Evolutionary conservation across 1,284 basidiomycete genomes (phyloP).

Genomic region (Kalmanozyma brasiliensis): DNA sequence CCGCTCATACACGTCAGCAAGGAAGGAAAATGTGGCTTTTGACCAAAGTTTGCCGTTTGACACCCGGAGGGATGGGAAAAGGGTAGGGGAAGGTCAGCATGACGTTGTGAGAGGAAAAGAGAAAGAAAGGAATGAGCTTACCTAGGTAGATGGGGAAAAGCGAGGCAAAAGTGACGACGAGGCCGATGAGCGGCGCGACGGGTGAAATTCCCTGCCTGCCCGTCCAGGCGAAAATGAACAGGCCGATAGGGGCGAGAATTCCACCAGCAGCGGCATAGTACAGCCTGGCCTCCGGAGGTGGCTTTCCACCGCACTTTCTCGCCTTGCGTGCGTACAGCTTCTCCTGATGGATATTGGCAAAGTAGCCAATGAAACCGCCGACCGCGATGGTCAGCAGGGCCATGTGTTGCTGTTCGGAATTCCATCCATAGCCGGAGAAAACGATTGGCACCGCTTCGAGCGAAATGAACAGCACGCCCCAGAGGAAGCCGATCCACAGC

Average conservation of each 20-base stretch:
- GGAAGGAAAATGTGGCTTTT: conserved; percentile 50
- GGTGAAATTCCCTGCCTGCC: conserved; percentile 36
- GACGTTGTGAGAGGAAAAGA: no score
- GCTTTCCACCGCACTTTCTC: conserved; percentile 64
- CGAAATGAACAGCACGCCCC: conserved; percentile 50
- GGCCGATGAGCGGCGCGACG: conserved; percentile 47
- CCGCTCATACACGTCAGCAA: conserved; percentile 57
- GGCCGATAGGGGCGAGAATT: conserved; percentile 46
- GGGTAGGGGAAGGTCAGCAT: no score
- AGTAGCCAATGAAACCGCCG: conserved; percentile 73
- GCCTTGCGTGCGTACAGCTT: conserved; percentile 45
- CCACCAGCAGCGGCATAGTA: conserved; percentile 63
- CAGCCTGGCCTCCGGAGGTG: conserved; percentile 70
- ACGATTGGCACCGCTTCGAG: conserved; percentile 57
- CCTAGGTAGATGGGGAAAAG: conserved; percentile 41
- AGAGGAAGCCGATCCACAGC: conserved; percentile 68
- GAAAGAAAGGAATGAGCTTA: no score
- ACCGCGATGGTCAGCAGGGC: conserved; percentile 53
- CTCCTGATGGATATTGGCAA: conserved; percentile 72
- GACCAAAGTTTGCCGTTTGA: no score
- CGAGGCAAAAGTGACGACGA: conserved; percentile 43
- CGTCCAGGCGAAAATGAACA: conserved; percentile 58
- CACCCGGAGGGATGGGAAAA: no score
- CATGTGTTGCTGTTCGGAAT: conserved; percentile 41
- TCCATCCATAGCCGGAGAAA: conserved; percentile 61